Conservation (phyloP, 2,329 filamentous ascomycete genomes). For the Nothophaeocryptopus gaeumannii region DNA sequence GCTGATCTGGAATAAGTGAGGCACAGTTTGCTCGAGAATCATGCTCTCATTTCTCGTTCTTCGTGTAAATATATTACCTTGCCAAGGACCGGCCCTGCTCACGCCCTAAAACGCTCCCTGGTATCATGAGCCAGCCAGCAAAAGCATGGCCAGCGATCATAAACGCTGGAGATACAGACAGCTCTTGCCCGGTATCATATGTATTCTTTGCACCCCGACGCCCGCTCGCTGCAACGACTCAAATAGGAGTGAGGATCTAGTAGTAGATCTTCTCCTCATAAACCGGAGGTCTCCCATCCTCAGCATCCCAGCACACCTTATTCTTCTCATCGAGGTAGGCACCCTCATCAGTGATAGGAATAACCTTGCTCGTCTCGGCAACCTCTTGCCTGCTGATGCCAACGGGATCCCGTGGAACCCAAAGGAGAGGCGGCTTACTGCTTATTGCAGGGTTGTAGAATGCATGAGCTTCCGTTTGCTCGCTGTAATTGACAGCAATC, state of each 20-base stretch:
- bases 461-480: slow-evolving; percentile 62
- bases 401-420: slow-evolving; percentile 74
- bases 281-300: slow-evolving; percentile 57
- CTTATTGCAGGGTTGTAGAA: slow-evolving; percentile 71
- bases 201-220: not conserved
- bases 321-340: slow-evolving; percentile 69
- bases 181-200: not conserved
- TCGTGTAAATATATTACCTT: no score
- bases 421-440: slow-evolving; percentile 65
- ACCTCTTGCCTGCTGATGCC: slow-evolving; percentile 78
- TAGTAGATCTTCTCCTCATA: slow-evolving; percentile 57
- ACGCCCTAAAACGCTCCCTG: no score
- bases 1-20: no score
- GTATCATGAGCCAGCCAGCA: no score
- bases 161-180: not conserved
- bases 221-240: no score
- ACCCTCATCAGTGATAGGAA: slow-evolving; percentile 77
- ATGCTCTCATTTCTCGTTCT: no score
- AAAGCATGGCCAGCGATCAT: not conserved
- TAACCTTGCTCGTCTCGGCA: slow-evolving; percentile 65
- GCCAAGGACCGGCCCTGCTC: no score
- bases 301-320: slow-evolving; percentile 58
- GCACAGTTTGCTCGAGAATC: no score
- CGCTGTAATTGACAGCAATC: slow-evolving; percentile 58
- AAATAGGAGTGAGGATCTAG: slow-evolving; percentile 29